Percentiles rank a stretch among this genome's conserved stretches.
These are phyloP conservation scores for Patellifolia procumbens DNA, from an alignment of 179 eudicot species.

Conservation along the genomic window DNA sequence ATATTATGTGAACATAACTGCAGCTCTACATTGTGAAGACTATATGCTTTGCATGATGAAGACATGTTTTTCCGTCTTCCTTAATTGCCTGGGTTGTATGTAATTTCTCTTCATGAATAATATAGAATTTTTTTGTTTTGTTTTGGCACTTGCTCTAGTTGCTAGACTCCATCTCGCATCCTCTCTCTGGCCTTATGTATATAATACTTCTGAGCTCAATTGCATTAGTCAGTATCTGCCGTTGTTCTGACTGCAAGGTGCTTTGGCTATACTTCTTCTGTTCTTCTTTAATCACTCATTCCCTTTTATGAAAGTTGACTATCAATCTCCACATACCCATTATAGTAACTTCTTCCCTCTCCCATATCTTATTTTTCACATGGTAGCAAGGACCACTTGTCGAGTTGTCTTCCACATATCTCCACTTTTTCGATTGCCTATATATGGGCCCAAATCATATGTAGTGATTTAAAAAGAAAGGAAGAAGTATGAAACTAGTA, in stretches of 20 bases:
- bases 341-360: too few relatives aligned
- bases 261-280: too few relatives aligned
- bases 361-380: too few relatives aligned
- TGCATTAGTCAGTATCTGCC: not conserved
- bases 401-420: too few relatives aligned
- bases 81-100: not conserved
- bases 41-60: not conserved
- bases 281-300: too few relatives aligned
- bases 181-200: not conserved
- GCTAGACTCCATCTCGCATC: conserved; percentile 1
- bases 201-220: not conserved
- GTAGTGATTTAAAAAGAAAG: too few relatives aligned
- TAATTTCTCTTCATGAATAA: not conserved
- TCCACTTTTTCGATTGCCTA: too few relatives aligned
- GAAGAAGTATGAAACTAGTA: not conserved
- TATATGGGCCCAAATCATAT: too few relatives aligned
- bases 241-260: not conserved
- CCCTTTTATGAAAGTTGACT: too few relatives aligned
- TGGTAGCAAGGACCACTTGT: too few relatives aligned
- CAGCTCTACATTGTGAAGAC: not conserved
- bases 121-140: not conserved
- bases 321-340: too few relatives aligned
- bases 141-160: not conserved
- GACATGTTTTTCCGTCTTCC: not conserved
- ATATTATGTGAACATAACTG: not conserved